Percentiles rank a stretch among this genome's conserved stretches.
Conservation (phyloP, 495 filamentous ascomycete species). For the Neurospora africana region DNA sequence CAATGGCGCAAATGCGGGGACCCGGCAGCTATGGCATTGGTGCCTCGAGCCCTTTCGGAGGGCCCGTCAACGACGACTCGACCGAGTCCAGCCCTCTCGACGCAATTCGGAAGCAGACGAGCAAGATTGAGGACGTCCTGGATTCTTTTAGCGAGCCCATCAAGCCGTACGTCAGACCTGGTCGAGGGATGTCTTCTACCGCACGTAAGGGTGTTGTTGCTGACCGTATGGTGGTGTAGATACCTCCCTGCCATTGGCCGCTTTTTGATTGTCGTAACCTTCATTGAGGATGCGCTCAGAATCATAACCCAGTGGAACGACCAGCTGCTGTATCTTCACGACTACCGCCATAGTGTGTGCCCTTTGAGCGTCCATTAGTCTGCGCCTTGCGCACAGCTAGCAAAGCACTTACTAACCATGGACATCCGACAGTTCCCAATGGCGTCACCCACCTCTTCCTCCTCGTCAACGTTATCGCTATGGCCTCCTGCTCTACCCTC, state of each 20-base stretch:
- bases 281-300: constrained; percentile 89
- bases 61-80: constrained; percentile 39
- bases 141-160: constrained; percentile 83
- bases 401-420: constrained; percentile 8
- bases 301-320: constrained; percentile 98
- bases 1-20: constrained; percentile 93
- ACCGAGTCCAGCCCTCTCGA: constrained; percentile 81
- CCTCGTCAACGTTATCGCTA: constrained; percentile 78
- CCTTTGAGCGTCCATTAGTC: constrained; percentile 7
- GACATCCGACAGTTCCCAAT: constrained; percentile 53
- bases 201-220: neutral
- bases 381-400: neutral
- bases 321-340: constrained; percentile 84
- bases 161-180: constrained; percentile 70
- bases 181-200: constrained; percentile 1
- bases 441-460: constrained; percentile 93
- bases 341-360: constrained; percentile 82
- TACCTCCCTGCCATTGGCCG: constrained; percentile 92
- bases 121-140: constrained; percentile 93
- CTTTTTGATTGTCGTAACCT: constrained; percentile 96
- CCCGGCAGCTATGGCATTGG: constrained; percentile 93
- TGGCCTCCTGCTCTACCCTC: constrained; percentile 69
- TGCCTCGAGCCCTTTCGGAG: constrained; percentile 60
- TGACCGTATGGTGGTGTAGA: constrained; percentile 31
- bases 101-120: constrained; percentile 84